Evolutionary conservation across 805 yeast genomes (phyloP).

Genomic region (Priceomyces melissophilus): DNA sequence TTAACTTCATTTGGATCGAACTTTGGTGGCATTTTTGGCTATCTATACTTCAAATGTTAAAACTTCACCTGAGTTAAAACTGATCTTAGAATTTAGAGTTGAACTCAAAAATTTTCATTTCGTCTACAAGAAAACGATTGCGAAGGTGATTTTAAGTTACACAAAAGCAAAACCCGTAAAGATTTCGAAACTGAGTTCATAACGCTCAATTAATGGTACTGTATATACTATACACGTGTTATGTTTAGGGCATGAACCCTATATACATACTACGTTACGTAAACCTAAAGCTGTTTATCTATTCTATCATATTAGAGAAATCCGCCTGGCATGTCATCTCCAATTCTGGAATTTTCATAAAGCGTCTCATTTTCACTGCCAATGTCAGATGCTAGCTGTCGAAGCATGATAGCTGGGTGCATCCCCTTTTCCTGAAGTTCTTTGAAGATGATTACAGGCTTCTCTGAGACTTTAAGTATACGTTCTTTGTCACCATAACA

Average conservation of each 20-base stretch:
- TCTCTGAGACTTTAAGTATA: conserved; percentile 76
- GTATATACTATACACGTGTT: no score
- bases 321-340: conserved; percentile 45
- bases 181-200: not conserved
- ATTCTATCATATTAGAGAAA: conserved; percentile 18
- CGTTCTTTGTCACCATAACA: conserved; percentile 91
- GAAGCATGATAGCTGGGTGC: conserved; percentile 87
- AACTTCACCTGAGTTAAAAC: conserved; percentile 2
- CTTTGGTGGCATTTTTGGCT: conserved; percentile 84
- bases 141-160: conserved; percentile 1
- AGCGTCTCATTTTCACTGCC: conserved; percentile 23
- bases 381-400: conserved; percentile 60
- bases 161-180: not conserved
- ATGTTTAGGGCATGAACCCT: no score
- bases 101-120: not conserved
- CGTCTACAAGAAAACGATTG: not conserved
- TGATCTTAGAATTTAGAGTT: no score
- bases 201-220: no score
- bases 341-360: conserved; percentile 38
- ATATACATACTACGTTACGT: no score
- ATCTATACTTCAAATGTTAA: conserved; percentile 10
- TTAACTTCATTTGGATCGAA: conserved; percentile 98
- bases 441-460: conserved; percentile 81
- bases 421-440: conserved; percentile 81
- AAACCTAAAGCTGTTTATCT: no score